Conservation (phyloP, 202 grass and related monocot genomes). For the Zoysia matrella region DNA sequence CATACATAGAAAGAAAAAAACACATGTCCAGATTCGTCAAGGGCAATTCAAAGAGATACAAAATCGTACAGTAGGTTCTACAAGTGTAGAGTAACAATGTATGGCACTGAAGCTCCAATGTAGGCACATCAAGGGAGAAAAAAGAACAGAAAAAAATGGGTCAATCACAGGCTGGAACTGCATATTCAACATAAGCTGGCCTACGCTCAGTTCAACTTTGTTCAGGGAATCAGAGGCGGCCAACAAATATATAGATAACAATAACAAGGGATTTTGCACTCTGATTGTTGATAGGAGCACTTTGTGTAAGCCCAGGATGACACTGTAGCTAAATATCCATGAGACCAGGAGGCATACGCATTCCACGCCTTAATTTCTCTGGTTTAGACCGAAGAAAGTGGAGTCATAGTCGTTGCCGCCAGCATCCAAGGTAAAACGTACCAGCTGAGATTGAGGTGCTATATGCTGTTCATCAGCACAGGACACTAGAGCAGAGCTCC, state of each 20-base stretch:
- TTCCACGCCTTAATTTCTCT: constrained; percentile 43
- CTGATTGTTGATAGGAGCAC: constrained; percentile 22
- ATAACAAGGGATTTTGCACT: not conserved
- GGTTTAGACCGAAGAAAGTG: constrained; percentile 50
- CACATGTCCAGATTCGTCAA: constrained; percentile 28
- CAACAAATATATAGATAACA: constrained; percentile 34
- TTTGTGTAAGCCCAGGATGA: constrained; percentile 28
- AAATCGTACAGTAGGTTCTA: constrained; percentile 20
- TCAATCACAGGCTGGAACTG: constrained; percentile 34
- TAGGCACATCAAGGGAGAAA: constrained; percentile 19
- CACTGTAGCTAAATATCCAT: constrained; percentile 40
- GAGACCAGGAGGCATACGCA: not conserved
- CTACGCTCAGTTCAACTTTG: constrained; percentile 31
- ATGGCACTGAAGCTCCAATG: constrained; percentile 9
- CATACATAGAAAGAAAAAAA: not conserved
- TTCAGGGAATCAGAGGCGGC: not conserved
- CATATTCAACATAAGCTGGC: constrained; percentile 39
- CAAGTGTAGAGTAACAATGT: constrained; percentile 18
- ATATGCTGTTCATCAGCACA: constrained; percentile 23
- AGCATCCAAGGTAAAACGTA: constrained; percentile 51
- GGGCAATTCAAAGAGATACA: not conserved
- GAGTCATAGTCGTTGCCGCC: constrained; percentile 44
- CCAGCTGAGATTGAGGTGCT: constrained; percentile 37
- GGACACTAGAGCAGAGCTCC: constrained; percentile 45
- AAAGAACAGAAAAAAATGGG: constrained; percentile 10